Percentiles rank a stretch among this genome's conserved stretches.
These are phyloP conservation scores for Metarhizium robertsii DNA, from an alignment of 2,329 filamentous ascomycete species.

Conservation along the genomic window DNA sequence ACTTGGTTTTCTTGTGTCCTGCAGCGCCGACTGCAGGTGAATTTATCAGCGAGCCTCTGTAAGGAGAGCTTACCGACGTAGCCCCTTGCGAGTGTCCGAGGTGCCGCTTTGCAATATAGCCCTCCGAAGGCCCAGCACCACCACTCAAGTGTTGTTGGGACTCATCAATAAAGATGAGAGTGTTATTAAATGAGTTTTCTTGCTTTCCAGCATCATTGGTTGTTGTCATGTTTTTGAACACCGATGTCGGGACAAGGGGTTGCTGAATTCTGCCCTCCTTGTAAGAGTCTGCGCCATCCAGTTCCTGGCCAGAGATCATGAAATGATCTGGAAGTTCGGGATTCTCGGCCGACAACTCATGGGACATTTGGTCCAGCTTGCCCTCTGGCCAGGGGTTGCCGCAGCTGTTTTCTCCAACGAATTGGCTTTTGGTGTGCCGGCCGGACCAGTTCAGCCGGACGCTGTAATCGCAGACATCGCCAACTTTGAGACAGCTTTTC, in stretches of 20 bases:
- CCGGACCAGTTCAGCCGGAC: slow-evolving; percentile 77
- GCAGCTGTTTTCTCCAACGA: background rate
- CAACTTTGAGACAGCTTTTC: slow-evolving; percentile 54
- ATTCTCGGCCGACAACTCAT: background rate
- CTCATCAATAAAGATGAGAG: slow-evolving; percentile 4
- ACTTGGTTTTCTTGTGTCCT: background rate
- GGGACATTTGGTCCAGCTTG: slow-evolving; percentile 1
- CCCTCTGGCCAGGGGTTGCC: background rate
- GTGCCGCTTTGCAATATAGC: background rate
- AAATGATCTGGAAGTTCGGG: background rate
- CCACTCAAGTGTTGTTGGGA: background rate
- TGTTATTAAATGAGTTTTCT: background rate
- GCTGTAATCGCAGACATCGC: slow-evolving; percentile 70
- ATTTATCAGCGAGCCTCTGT: background rate
- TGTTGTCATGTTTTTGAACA: background rate
- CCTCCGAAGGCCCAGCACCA: background rate
- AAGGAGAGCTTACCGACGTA: background rate
- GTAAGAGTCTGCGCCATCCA: background rate
- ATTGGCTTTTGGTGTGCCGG: slow-evolving; percentile 26
- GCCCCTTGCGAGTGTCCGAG: background rate
- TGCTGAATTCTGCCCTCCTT: background rate
- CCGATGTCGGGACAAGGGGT: background rate
- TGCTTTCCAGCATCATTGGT: background rate
- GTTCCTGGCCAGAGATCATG: background rate
- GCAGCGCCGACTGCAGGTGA: background rate